Evolutionary conservation across 2,329 filamentous ascomycete genomes (phyloP).

Genomic region (Orbilia brochopaga): DNA sequence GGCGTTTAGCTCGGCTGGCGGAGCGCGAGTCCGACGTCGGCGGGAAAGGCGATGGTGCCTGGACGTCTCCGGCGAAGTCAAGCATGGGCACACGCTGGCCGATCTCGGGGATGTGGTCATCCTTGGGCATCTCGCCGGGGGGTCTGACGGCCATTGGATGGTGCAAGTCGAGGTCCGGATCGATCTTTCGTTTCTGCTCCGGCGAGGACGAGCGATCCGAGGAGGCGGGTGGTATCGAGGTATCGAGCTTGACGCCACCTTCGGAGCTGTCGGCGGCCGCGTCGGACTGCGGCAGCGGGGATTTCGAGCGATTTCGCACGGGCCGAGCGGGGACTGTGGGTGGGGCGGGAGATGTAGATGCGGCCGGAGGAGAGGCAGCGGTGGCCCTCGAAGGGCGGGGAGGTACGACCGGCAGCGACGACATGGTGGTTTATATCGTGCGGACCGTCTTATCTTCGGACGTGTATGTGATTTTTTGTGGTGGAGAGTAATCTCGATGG

Average conservation of each 20-base stretch:
- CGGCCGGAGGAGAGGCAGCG: conserved; percentile 52
- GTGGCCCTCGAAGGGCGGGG: conserved; percentile 51
- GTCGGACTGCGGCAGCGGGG: conserved; percentile 41
- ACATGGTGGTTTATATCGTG: conserved; percentile 50
- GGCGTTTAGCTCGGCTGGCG: conserved; percentile 54
- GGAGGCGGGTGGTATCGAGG: background rate
- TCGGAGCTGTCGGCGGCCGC: conserved; percentile 6
- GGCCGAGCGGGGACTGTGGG: conserved; percentile 68
- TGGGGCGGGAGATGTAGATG: conserved; percentile 57
- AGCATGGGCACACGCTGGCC: conserved; percentile 94
- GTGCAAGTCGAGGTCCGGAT: conserved; percentile 45
- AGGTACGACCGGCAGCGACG: conserved; percentile 52
- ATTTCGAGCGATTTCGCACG: conserved; percentile 58
- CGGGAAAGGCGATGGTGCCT: conserved; percentile 84
- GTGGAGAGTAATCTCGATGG: conserved; percentile 10
- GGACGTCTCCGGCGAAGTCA: conserved; percentile 88
- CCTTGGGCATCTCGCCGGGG: conserved; percentile 31
- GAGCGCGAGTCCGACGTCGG: conserved; percentile 52
- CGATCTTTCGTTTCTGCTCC: conserved; percentile 34
- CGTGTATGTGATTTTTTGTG: conserved; percentile 11
- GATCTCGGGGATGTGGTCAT: conserved; percentile 70
- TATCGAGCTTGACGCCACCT: conserved; percentile 8
- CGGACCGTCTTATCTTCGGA: conserved; percentile 18
- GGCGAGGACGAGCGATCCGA: conserved; percentile 44
- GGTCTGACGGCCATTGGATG: conserved; percentile 48